Conservation (phyloP, 2,329 filamentous ascomycete genomes). For the Trichoderma koningii region DNA sequence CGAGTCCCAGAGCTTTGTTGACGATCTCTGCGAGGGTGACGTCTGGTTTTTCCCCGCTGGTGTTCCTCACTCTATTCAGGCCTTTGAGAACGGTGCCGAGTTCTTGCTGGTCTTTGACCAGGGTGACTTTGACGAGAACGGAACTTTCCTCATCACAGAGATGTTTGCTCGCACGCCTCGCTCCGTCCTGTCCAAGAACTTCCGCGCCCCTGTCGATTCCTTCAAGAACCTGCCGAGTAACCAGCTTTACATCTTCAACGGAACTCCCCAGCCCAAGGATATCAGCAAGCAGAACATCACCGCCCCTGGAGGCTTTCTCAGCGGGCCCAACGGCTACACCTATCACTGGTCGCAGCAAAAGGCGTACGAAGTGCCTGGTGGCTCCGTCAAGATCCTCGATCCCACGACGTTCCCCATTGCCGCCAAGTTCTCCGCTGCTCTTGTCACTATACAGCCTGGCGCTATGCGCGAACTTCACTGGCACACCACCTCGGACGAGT, state of each 20-base stretch:
- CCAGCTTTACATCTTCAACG: constrained; percentile 57
- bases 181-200: constrained; percentile 58
- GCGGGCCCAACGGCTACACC: constrained; percentile 46
- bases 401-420: constrained; percentile 59
- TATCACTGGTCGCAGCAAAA: constrained; percentile 56
- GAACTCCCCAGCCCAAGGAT: constrained; percentile 49
- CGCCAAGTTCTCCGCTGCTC: constrained; percentile 54
- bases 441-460: constrained; percentile 62
- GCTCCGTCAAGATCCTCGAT: constrained; percentile 62
- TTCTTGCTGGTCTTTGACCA: constrained; percentile 63
- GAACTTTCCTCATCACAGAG: constrained; percentile 60
- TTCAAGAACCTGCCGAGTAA: constrained; percentile 51
- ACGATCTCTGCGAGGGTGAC: constrained; percentile 45
- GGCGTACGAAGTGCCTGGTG: constrained; percentile 55
- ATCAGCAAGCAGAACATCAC: constrained; percentile 52
- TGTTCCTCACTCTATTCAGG: constrained; percentile 56
- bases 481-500: constrained; percentile 63
- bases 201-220: constrained; percentile 50
- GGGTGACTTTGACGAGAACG: constrained; percentile 60
- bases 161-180: constrained; percentile 54
- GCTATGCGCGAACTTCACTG: constrained; percentile 67
- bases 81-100: constrained; percentile 56
- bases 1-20: constrained; percentile 49
- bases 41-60: constrained; percentile 57
- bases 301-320: constrained; percentile 47